phyloP scores from a whole-genome alignment of 2,329 filamentous ascomycete species.

The Claviceps sp. region DNA sequence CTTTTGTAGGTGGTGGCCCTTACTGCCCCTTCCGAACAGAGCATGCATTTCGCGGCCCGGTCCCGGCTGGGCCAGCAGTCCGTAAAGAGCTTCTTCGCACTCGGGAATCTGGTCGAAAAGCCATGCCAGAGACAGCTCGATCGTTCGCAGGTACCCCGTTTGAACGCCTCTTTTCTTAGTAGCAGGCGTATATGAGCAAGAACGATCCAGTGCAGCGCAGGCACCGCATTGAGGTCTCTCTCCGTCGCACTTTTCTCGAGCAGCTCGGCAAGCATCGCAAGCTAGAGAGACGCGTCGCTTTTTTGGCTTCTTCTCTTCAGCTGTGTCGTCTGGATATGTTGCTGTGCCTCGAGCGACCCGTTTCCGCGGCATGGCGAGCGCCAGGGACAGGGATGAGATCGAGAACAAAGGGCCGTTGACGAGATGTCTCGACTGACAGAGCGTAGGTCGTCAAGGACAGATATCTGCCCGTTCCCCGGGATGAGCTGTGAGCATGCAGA shows the following conservation, averaged over 20 bases:
- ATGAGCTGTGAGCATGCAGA: not conserved
- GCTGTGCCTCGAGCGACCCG: slow-evolving; percentile 14
- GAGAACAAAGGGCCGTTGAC: not conserved
- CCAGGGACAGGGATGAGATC: not conserved
- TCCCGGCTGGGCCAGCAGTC: slow-evolving; percentile 33
- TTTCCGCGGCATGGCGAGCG: slow-evolving; percentile 25
- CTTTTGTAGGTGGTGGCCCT: slow-evolving; percentile 43
- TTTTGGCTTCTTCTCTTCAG: slow-evolving; percentile 23
- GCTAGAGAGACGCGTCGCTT: slow-evolving; percentile 54
- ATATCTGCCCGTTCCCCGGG: not conserved
- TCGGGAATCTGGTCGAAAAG: slow-evolving; percentile 49
- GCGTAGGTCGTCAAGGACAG: not conserved
- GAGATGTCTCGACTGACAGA: not conserved
- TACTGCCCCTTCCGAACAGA: slow-evolving; percentile 37
- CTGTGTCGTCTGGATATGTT: not conserved
- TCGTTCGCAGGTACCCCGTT: slow-evolving; percentile 64
- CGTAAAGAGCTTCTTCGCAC: slow-evolving; percentile 43
- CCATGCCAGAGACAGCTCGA: slow-evolving; percentile 56
- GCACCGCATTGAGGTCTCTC: slow-evolving; percentile 52
- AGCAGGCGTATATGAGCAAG: slow-evolving; percentile 58
- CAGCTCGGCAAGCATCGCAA: slow-evolving; percentile 54
- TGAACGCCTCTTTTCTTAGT: slow-evolving; percentile 67
- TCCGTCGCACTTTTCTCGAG: slow-evolving; percentile 62
- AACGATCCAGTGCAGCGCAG: slow-evolving; percentile 47
- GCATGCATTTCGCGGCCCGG: slow-evolving; percentile 27